phyloP scores from a whole-genome alignment of 2,329 filamentous ascomycete genomes.

The Thelonectria blattea region DNA sequence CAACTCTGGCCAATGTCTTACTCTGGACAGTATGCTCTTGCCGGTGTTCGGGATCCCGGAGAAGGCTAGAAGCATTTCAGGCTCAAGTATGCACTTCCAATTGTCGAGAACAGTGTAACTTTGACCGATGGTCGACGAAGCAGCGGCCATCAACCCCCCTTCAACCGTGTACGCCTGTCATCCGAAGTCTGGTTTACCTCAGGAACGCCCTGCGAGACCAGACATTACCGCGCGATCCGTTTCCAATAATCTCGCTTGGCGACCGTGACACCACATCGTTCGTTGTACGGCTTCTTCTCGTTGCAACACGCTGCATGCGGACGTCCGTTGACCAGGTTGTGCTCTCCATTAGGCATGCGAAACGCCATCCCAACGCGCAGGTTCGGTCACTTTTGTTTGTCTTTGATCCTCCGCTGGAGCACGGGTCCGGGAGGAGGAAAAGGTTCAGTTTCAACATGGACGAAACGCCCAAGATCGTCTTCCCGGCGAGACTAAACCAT shows the following conservation, averaged over 20 bases:
- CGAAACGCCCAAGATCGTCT: slow-evolving; percentile 1
- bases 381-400: slow-evolving; percentile 13
- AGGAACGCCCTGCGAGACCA: slow-evolving; percentile 14
- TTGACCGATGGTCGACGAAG: neutral
- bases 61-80: neutral
- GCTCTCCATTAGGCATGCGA: slow-evolving; percentile 16
- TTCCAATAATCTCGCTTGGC: slow-evolving; percentile 37
- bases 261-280: slow-evolving; percentile 26
- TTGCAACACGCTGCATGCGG: slow-evolving; percentile 26
- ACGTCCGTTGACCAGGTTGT: slow-evolving; percentile 20
- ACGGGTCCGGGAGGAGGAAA: neutral
- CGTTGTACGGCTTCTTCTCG: slow-evolving; percentile 30
- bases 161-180: neutral
- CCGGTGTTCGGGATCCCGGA: neutral
- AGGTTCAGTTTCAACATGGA: neutral
- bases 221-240: slow-evolving; percentile 18
- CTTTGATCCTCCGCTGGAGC: slow-evolving; percentile 5
- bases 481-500: neutral
- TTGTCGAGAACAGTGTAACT: neutral
- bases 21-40: neutral
- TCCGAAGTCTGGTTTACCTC: slow-evolving; percentile 8
- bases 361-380: slow-evolving; percentile 12
- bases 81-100: neutral
- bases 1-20: neutral
- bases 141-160: neutral